A percentile compares a stretch with the other conserved stretches of the same genome.
These are phyloP conservation scores for Fusarium piperis DNA, from an alignment of 2,329 filamentous ascomycete species.

Conservation along the genomic window DNA sequence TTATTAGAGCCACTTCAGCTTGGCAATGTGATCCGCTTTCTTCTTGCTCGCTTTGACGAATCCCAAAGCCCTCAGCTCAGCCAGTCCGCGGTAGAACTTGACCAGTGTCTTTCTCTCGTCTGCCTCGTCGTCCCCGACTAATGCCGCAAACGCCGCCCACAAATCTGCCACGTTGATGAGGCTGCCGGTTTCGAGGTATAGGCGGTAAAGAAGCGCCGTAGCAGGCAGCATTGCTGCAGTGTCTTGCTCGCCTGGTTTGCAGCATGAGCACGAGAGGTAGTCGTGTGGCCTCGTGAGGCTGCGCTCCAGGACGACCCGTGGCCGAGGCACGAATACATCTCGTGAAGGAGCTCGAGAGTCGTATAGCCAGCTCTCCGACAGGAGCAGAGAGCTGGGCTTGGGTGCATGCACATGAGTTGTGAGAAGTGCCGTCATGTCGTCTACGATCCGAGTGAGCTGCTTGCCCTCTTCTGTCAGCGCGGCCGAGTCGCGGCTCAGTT, in stretches of 20 bases:
- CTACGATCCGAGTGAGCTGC: slow-evolving; percentile 73
- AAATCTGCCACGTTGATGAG: slow-evolving; percentile 83
- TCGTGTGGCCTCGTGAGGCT: slow-evolving; percentile 78
- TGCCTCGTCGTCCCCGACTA: slow-evolving; percentile 58
- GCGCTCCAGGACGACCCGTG: slow-evolving; percentile 75
- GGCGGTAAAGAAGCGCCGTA: slow-evolving; percentile 78
- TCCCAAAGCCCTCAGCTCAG: slow-evolving; percentile 86
- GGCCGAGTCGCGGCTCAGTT: slow-evolving; percentile 79
- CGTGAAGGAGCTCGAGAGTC: slow-evolving; percentile 74
- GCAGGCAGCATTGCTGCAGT: slow-evolving; percentile 72
- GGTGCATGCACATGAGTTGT: slow-evolving; percentile 37
- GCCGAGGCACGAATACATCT: slow-evolving; percentile 79
- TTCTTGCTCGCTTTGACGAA: slow-evolving; percentile 90
- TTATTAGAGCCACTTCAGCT: slow-evolving; percentile 78
- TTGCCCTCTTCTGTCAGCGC: slow-evolving; percentile 76
- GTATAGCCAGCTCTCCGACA: slow-evolving; percentile 81
- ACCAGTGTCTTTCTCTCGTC: slow-evolving; percentile 71
- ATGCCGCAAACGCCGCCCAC: slow-evolving; percentile 78
- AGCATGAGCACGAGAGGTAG: slow-evolving; percentile 80
- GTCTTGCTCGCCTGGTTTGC: slow-evolving; percentile 58
- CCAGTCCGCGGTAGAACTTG: slow-evolving; percentile 84
- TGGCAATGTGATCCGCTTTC: slow-evolving; percentile 91
- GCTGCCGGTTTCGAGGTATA: slow-evolving; percentile 80
- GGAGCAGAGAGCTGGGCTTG: slow-evolving; percentile 57
- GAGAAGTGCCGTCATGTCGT: slow-evolving; percentile 52